Base-by-base conservation (phyloP, 2,329 filamentous ascomycete species). In the Calonectria naviculata region DNA sequence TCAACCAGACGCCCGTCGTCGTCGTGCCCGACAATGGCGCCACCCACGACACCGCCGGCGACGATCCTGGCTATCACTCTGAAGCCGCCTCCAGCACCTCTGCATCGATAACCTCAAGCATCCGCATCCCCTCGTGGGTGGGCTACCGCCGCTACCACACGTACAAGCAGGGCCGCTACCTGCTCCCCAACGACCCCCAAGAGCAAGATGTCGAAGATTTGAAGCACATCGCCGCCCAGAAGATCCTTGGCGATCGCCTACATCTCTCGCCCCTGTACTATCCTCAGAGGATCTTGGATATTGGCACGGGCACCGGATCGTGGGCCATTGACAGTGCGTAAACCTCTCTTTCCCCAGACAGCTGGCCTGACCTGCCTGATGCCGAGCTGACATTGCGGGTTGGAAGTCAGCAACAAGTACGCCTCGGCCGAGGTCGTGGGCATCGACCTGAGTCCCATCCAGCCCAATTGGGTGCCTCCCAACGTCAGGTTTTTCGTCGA, bases 251-350 rank as follows among this genome's bases (percentile, higher is more conserved):
- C 12, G 82, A 81, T 3, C 74, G 77, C 49, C 79, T 87, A 17
- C 83, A 84, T 63, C 80, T 83, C 54, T 82, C 85, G n/a, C 85
- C 85, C 2, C 75, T 88, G 17, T 78, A 82, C 24, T 77, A 81
- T 13, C 72, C 67, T 12, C 71, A 85, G 64, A 74, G 72, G 47
- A 73, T 86, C 6, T 76, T 85, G 38, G 85, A 87, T 71, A 68
- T 86, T 26, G 85, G 84, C 83, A 79, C 67, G 75, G 81, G 46
- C 4, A 56, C 58, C 34, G 71, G 65, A 72, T 78, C 71, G 2
- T 89, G 87, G 86, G 85, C 87, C 0, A 85, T 89, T 56, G 81
- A 83, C 62, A 79, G 79, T 81, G 36, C 64, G 78, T 71, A 72
- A 58, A 26, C 44, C 26, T 44, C 8, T 12, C 21, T 6, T 8